Conservation (phyloP, 2,329 filamentous ascomycete species). For the Aschersonia sp. region DNA sequence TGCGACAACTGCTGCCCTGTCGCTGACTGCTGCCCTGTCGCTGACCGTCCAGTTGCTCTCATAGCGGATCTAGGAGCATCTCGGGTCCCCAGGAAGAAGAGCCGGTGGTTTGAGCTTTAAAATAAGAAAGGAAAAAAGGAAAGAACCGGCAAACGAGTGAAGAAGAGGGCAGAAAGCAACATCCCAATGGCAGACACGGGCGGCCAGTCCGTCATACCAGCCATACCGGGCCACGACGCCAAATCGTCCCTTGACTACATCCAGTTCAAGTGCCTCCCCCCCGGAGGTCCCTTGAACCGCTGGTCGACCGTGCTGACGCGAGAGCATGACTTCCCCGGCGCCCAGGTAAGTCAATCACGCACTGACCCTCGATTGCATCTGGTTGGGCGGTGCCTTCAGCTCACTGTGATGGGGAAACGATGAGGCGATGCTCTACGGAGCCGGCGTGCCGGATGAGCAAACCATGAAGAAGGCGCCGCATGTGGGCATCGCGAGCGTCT, state of each 20-base stretch:
- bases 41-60: too few species aligned
- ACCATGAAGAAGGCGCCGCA: slow-evolving; percentile 86
- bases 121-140: too few species aligned
- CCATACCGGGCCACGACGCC: slow-evolving; percentile 18
- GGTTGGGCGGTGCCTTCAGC: too few species aligned
- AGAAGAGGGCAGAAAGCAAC: too few species aligned
- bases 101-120: too few species aligned
- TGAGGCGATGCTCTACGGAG: slow-evolving; percentile 88
- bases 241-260: slow-evolving; percentile 37
- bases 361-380: too few species aligned
- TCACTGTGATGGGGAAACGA: background rate
- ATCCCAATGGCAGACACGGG: slow-evolving; percentile 10
- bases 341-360: slow-evolving; percentile 43
- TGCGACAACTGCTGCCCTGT: too few species aligned
- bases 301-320: slow-evolving; percentile 75
- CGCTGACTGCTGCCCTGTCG: too few species aligned
- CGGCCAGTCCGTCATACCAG: slow-evolving; percentile 8
- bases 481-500: slow-evolving; percentile 80
- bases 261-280: slow-evolving; percentile 34
- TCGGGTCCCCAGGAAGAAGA: too few species aligned
- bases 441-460: slow-evolving; percentile 69
- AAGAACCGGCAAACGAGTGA: too few species aligned
- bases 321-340: slow-evolving; percentile 81
- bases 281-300: slow-evolving; percentile 54
- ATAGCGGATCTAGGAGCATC: too few species aligned